Evolutionary conservation across 306 rosid species (phyloP), one percentile per base, ranked within the genome.

Genomic region (Elaeagnus macrophylla): DNA sequence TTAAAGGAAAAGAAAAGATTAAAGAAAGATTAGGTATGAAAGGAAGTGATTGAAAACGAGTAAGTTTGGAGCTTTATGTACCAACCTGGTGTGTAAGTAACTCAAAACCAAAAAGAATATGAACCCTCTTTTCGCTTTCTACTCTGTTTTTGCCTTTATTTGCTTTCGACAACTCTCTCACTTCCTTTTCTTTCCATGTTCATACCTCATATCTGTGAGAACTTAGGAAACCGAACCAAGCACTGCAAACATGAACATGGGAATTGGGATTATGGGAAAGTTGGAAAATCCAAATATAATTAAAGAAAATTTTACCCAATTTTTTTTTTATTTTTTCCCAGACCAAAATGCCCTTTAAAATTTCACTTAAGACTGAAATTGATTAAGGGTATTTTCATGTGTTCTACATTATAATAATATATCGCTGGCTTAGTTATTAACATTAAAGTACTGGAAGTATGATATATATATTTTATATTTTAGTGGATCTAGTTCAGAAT

Each of bases 71-170:
- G 80, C 68, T 75, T 70, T 65, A 61, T 57, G 67, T 74, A 74
- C 83, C 67, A 79, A 70, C 66, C 80, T 54, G 72, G 71, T 75
- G 79, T 62, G 77, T 70, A 83, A 73, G 50, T 43, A 79, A 75
- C 67, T 71, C 67, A 65, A 71, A 25, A 80, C 72, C 67, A 65
- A 73, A 73, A 80, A 78, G 91, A 75, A 84, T 42, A 74, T 35
- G 74, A 68, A 65, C 80, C 69, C 16, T 36, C 42, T 14, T 84
- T 74, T 54, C 32, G 43, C 65, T 75, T 77, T 59, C 71, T 71
- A 53, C 66, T 62, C 60, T 74, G 71, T 46, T 43, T 67, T 62
- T 69, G 58, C 68, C 72, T 67, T 79, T 65, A 54, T 67, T 55
- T 60, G 15, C 59, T 76, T 71, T 85, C 71, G 80, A 73, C 88